A percentile compares a stretch with the other conserved stretches of the same genome.
phyloP scores from a whole-genome alignment of 306 rosid species.

The Prosopis cineraria region DNA sequence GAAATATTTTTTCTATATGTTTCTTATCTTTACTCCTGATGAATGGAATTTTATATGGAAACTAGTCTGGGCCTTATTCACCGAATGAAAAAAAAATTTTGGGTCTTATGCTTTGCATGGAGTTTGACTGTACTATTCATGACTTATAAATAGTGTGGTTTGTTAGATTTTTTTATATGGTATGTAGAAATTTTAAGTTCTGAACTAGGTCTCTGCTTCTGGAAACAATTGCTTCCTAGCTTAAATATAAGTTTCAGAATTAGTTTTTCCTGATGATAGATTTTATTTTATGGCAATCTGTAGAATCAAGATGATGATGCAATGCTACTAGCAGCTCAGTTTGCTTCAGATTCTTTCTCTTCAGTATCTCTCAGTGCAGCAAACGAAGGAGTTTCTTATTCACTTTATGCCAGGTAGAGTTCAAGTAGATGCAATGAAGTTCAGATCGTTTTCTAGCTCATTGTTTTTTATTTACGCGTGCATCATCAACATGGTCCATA shows the following conservation, averaged over 20 bases:
- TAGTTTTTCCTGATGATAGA: constrained; percentile 25
- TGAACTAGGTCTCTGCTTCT: constrained; percentile 16
- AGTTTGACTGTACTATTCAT: not conserved
- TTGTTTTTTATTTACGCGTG: not conserved
- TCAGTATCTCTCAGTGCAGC: constrained; percentile 68
- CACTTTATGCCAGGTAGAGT: constrained; percentile 75
- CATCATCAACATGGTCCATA: constrained; percentile 19
- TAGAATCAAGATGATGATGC: constrained; percentile 90
- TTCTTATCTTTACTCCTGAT: constrained; percentile 16
- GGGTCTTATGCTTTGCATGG: not conserved
- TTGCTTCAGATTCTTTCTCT: constrained; percentile 83
- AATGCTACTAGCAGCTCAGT: constrained; percentile 86
- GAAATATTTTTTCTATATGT: constrained; percentile 11
- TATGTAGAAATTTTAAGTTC: not conserved
- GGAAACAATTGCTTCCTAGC: constrained; percentile 14
- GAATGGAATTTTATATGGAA: constrained; percentile 22
- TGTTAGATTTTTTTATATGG: not conserved
- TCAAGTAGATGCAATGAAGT: constrained; percentile 13
- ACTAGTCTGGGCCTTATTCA: not conserved
- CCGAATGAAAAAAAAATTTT: not conserved
- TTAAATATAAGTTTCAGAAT: constrained; percentile 11
- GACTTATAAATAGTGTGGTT: not conserved
- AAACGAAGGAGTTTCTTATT: constrained; percentile 59
- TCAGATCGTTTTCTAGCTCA: constrained; percentile 13
- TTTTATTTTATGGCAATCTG: constrained; percentile 23